These are phyloP conservation scores for Panus rudis DNA, from an alignment of 768 basidiomycete genomes.

Conservation along the genomic window DNA sequence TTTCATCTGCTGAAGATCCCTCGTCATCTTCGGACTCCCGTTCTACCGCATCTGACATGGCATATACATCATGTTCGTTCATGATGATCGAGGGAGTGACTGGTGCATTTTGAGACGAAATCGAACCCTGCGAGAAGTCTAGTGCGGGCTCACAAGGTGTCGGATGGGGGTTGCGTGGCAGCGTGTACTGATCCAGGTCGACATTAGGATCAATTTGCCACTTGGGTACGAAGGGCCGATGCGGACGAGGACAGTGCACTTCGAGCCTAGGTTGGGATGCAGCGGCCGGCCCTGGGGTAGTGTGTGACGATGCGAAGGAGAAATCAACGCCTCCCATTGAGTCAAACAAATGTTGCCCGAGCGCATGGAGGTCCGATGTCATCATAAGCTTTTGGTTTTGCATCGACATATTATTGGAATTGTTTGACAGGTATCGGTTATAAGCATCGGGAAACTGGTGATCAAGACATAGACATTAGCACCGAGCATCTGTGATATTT, in stretches of 20 bases:
- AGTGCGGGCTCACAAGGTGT: background rate
- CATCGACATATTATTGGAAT: too few species aligned
- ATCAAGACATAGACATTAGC: too few species aligned
- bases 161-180: background rate
- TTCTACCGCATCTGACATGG: background rate
- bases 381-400: too few species aligned
- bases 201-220: conserved; percentile 11
- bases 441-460: too few species aligned
- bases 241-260: conserved; percentile 9
- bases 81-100: background rate
- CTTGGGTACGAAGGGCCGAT: conserved; percentile 4
- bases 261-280: conserved; percentile 1
- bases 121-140: background rate
- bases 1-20: conserved; percentile 1
- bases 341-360: too few species aligned
- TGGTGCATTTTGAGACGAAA: background rate
- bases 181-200: conserved; percentile 6
- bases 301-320: too few species aligned
- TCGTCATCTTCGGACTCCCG: background rate
- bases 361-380: too few species aligned
- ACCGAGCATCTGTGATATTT: too few species aligned
- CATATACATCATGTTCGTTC: background rate
- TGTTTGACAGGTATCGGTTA: too few species aligned
- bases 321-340: too few species aligned
- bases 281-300: background rate